Evolutionary conservation across 768 basidiomycete genomes (phyloP).

Genomic region (Naganishia randhawae): DNA sequence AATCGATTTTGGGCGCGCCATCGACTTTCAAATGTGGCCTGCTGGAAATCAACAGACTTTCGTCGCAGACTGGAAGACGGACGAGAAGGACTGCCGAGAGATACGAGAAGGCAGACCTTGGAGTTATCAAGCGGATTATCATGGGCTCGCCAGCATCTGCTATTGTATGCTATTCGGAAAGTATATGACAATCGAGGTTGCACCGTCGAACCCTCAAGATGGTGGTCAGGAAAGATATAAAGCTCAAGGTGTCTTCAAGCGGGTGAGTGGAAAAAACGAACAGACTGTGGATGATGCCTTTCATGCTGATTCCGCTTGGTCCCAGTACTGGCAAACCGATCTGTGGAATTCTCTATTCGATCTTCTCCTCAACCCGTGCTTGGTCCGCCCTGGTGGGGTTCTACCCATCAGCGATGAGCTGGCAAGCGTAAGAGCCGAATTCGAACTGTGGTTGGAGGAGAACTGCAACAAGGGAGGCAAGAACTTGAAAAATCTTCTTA

Average conservation of each 20-base stretch:
- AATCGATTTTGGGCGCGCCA: conserved; percentile 95
- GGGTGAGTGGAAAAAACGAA: conserved; percentile 40
- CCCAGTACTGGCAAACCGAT: conserved; percentile 86
- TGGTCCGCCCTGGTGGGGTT: conserved; percentile 57
- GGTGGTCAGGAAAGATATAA: conserved; percentile 31
- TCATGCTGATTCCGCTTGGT: not conserved
- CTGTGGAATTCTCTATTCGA: conserved; percentile 83
- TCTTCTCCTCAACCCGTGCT: conserved; percentile 72
- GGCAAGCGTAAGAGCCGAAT: conserved; percentile 63
- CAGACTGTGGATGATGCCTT: not conserved
- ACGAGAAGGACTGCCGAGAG: conserved; percentile 88
- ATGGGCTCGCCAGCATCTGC: conserved; percentile 86
- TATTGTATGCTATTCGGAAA: conserved; percentile 96
- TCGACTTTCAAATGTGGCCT: conserved; percentile 81
- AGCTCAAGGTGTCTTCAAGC: conserved; percentile 38
- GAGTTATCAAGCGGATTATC: conserved; percentile 96
- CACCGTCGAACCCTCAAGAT: conserved; percentile 52
- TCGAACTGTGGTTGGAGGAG: conserved; percentile 79
- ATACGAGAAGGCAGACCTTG: conserved; percentile 76
- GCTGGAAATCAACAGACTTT: conserved; percentile 63
- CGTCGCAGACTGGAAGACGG: conserved; percentile 79
- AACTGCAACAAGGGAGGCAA: conserved; percentile 71
- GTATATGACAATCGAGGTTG: conserved; percentile 70
- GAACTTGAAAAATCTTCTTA: conserved; percentile 49
- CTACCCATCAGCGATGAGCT: conserved; percentile 74